Evolutionary conservation across 768 basidiomycete genomes (phyloP), one percentile per base, ranked within the genome.

Genomic region (Pisolithus orientalis): DNA sequence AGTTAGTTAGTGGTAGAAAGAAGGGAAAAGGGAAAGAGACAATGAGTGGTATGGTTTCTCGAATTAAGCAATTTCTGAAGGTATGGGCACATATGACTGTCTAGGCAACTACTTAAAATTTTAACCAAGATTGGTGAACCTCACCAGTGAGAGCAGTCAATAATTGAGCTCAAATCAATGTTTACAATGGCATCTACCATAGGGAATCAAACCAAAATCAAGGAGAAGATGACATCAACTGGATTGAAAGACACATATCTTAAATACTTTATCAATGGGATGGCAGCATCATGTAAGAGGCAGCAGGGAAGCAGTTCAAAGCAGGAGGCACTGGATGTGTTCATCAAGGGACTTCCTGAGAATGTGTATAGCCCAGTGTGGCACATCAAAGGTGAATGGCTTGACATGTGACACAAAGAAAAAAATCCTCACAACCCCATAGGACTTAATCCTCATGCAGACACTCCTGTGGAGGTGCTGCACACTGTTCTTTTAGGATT

Each of bases 401-500:
- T 40, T 40, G 16, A 40, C 14, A 16, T 14, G 21, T 40, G 5
- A 14, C 11, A 6, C 10, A 39, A 39, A 7, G 38, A 17, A 7
- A 7, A 39, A 17, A 39, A 13, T 17, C 5, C 11, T 39, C n/a
- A 39, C 38, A 29, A 5, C 7, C 5, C 7, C 28, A 29, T 29
- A 61, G 62, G 55, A 10, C 44, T 63, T 16, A 52, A 63, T 48
- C 58, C 60, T 5, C 54, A 59, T 38, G 13, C n/a, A 4, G 55
- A 61, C 39, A 61, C 62, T 0, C 63, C 59, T 2, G 58, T 61
- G 14, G 59, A 64, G 47, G 57, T 64, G 3, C 52, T 64, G 1
- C 61, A 64, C 49, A 55, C 55, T 0, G 39, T 62, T 32, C 58
- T 64, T 1, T 56, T 64, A 3, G 59, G 57, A 27, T 49, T 62